phyloP scores from a whole-genome alignment of 306 rosid species.

The Parietaria judaica region DNA sequence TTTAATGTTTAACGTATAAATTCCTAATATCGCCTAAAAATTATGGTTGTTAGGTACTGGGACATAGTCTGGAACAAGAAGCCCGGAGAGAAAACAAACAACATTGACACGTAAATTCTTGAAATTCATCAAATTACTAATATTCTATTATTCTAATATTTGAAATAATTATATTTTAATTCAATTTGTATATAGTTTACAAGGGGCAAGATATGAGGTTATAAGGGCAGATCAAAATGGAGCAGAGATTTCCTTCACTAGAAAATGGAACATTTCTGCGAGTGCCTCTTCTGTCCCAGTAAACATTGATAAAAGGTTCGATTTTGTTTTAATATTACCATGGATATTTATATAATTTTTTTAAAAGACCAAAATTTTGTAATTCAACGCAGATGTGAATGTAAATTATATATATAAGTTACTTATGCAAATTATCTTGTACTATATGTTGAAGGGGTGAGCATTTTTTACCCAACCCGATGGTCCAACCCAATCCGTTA shows the following conservation, averaged over 20 bases:
- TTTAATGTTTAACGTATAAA: not conserved
- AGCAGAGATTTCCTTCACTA: slow-evolving; percentile 17
- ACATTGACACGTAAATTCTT: slow-evolving; percentile 10
- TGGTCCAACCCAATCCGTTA: too few species aligned
- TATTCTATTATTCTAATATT: not conserved
- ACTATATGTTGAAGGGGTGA: too few species aligned
- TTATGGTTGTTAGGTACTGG: slow-evolving; percentile 10
- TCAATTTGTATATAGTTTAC: not conserved
- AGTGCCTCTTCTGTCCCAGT: slow-evolving; percentile 6
- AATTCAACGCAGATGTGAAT: not conserved
- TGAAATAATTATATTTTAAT: too few species aligned
- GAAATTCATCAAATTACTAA: not conserved
- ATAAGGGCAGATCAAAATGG: slow-evolving; percentile 9
- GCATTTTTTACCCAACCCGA: too few species aligned
- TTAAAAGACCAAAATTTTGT: not conserved
- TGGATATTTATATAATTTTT: not conserved
- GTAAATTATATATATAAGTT: too few species aligned
- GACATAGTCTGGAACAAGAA: slow-evolving; percentile 16
- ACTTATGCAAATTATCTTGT: too few species aligned
- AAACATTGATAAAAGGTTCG: slow-evolving; percentile 18
- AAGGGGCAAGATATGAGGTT: slow-evolving; percentile 12
- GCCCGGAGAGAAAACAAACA: not conserved
- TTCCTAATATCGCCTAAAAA: not conserved
- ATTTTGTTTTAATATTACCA: not conserved
- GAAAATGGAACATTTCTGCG: slow-evolving; percentile 7